Base-by-base conservation (phyloP, 2,329 filamentous ascomycete species). In the Aaosphaeria arxii region DNA sequence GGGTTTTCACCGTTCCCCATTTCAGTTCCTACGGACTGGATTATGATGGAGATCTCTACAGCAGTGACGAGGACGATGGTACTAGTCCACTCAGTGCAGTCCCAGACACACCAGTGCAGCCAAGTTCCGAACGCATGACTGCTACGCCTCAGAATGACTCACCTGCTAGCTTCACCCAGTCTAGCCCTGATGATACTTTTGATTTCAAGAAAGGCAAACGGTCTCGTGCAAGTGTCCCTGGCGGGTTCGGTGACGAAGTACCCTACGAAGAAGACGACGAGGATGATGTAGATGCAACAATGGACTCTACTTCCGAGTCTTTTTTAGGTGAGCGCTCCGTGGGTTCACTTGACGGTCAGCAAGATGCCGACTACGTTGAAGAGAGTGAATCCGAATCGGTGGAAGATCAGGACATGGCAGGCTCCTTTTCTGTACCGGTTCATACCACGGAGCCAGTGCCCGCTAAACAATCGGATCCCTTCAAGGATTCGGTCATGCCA, bases 21-120 rank as follows among this genome's bases (percentile, higher is more conserved):
- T 99, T 95, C 70, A 97, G 92, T 1, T 96, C 91, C 1, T 99
- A 99, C 65, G 91, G 88, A 38, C 79, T 97, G 46, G 87, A 92
- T 54, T 89, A 89, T 38, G 73, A 79, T 30, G 79, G 41, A 9
- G 41, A 30, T 7, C 28, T 88, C 38, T 65, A 62, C 50, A 62
- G 57, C 43, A 88, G 91, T 40, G 86, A 89, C 30, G 33, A 36
- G 7, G 84, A 82, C 6, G 76, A 78, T 52, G 62, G 59, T 30
- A 63, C 64, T n/a, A 69, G 65, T 48, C 57, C 58, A 40, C 59
- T 76, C 11, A 74, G 70, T 51, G 67, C 69, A 47, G 53, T 65
- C 50, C 58, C 67, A 13, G 77, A 80, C 59, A 81, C 72, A 4
- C 76, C 73, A 43, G 68, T 67, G 29, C 61, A 63, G 48, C 57